Base-by-base conservation (phyloP, 2,329 filamentous ascomycete genomes). In the Ramularia endophylla region DNA sequence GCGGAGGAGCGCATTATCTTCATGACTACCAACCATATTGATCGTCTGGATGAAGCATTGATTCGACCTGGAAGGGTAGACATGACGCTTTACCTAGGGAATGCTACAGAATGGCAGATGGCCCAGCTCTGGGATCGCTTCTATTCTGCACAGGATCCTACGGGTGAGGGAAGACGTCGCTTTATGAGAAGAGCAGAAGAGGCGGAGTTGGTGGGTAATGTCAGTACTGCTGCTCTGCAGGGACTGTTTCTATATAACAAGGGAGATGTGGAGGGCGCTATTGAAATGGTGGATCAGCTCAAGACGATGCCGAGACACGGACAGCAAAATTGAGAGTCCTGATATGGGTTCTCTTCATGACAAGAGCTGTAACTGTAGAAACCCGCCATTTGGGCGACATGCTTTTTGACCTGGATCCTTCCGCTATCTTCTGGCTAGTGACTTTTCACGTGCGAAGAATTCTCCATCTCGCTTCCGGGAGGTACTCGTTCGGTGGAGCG, bases 181-280 rank as follows among this genome's bases (percentile, higher is more conserved):
- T 97, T 98, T 67, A 65, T 97, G 50, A 60, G 72, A 16, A 78
- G 77, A 46, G 75, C 94, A 9, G 74, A 80, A 32, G 73, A 81
- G 36, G 69, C 92, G 12, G 83, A 83, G 0, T 65, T 95, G 18
- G 78, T 94, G 39, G 75, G 79, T 13, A 71, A 76, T 38, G 71
- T 87, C 12, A 97, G 89, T 61, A 89, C 90, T 4, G 92, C 92
- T 19, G 87, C 88, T 16, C 80, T 98, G 20, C 92, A 98, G 65
- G 92, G 92, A 0, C 66, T 98, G 32, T 98, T 98, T 64, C 65
- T 97, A 62, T 94, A 94, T 63, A 94, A 97, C 67, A 98, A 98
- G 68, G 85, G 83, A 50, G 77, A 94, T 55, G 85, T 89, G 72
- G 75, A 88, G 52, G 88, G 90, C 2, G 90, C 90, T 11, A 89